Evolutionary conservation across 108 stramenopile species (phyloP).

Genomic region (Thalassiosira profunda): DNA sequence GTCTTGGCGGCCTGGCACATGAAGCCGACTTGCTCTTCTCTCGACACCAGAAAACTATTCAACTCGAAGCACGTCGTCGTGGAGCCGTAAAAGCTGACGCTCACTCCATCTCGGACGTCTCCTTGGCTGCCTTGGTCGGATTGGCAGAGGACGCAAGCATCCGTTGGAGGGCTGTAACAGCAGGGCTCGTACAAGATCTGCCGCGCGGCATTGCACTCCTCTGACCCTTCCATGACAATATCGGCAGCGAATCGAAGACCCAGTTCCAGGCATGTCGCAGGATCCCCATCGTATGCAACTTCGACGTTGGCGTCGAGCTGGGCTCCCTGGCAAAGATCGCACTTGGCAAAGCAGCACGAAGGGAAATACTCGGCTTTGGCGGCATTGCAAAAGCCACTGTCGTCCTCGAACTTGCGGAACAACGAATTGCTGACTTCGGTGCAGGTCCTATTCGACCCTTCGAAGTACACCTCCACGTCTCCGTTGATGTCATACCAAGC

Average conservation of each 20-base stretch:
- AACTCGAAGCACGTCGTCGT: constrained; percentile 41
- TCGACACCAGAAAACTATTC: constrained; percentile 49
- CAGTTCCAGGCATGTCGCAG: constrained; percentile 36
- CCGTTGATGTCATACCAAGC: constrained; percentile 43
- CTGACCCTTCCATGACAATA: constrained; percentile 34
- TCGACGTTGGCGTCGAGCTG: constrained; percentile 45
- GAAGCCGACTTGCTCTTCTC: constrained; percentile 47
- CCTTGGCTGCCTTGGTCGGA: constrained; percentile 14
- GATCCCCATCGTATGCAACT: constrained; percentile 32
- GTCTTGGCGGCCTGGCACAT: constrained; percentile 53
- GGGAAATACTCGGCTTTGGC: constrained; percentile 34
- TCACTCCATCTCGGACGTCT: constrained; percentile 25
- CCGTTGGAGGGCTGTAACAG: constrained; percentile 30
- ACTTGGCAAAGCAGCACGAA: constrained; percentile 38
- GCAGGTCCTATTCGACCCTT: constrained; percentile 28
- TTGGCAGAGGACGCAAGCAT: constrained; percentile 34
- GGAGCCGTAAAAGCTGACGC: constrained; percentile 41
- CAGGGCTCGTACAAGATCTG: constrained; percentile 37
- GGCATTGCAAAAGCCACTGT: constrained; percentile 27
- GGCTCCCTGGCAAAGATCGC: constrained; percentile 33
- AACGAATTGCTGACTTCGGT: constrained; percentile 43
- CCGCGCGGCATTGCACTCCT: constrained; percentile 31
- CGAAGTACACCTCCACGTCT: constrained; percentile 23
- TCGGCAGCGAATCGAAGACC: constrained; percentile 36
- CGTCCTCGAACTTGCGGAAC: constrained; percentile 40